Evolutionary conservation across 768 basidiomycete genomes (phyloP).

Genomic region (Clitopilus hobsonii): DNA sequence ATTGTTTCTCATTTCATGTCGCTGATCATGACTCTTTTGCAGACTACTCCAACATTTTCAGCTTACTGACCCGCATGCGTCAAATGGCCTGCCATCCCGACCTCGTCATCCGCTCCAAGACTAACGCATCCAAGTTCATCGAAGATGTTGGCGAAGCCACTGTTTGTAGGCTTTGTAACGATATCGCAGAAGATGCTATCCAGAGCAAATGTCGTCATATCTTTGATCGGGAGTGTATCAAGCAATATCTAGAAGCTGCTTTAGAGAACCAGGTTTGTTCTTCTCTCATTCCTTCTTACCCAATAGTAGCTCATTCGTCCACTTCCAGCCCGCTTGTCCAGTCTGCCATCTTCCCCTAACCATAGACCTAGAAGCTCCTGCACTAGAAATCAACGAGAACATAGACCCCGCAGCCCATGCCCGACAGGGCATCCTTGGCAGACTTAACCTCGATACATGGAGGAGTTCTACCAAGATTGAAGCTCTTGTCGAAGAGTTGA

Average conservation of each 20-base stretch:
- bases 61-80: conserved; percentile 90
- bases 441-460: conserved; percentile 86
- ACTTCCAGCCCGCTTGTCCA: conserved; percentile 71
- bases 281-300: background rate
- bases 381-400: conserved; percentile 76
- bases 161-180: conserved; percentile 93
- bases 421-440: conserved; percentile 91
- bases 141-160: conserved; percentile 66
- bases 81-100: conserved; percentile 97
- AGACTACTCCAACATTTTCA: conserved; percentile 92
- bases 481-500: conserved; percentile 90
- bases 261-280: conserved; percentile 56
- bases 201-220: conserved; percentile 90
- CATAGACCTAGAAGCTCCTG: conserved; percentile 93
- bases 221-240: conserved; percentile 95
- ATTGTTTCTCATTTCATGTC: background rate
- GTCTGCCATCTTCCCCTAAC: conserved; percentile 91
- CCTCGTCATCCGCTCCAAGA: conserved; percentile 85
- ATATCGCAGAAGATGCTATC: conserved; percentile 96
- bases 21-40: conserved; percentile 6
- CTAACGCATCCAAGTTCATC: conserved; percentile 59
- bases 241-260: conserved; percentile 79
- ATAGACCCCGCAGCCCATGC: conserved; percentile 20
- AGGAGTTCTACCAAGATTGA: conserved; percentile 97
- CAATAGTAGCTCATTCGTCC: background rate